phyloP scores from a whole-genome alignment of 441 rosid species.

The Populus hybrid region DNA sequence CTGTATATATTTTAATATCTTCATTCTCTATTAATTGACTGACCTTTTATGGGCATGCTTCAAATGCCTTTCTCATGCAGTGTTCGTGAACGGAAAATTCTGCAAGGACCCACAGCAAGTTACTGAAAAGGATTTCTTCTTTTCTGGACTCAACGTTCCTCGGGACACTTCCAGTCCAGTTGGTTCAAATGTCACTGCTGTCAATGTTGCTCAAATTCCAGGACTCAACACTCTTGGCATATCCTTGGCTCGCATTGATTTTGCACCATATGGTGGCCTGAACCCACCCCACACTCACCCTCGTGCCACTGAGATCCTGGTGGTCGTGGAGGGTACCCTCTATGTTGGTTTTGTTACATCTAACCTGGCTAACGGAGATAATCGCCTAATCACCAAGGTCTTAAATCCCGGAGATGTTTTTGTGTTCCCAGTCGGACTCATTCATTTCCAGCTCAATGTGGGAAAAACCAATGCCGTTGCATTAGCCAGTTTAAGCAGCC shows the following conservation, averaged over 20 bases:
- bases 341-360: background rate
- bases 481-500: no score
- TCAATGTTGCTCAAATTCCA: background rate
- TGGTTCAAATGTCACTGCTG: background rate
- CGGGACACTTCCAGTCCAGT: background rate
- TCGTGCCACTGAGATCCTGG: constrained; percentile 34
- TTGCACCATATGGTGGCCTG: constrained; percentile 35
- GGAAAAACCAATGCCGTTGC: no score
- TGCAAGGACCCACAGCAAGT: background rate
- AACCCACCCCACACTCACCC: constrained; percentile 25
- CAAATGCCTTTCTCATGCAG: background rate
- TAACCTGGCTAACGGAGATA: background rate
- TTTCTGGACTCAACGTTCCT: background rate
- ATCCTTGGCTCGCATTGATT: constrained; percentile 45
- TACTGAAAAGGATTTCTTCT: background rate
- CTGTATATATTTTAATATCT: no score
- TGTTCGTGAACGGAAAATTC: background rate
- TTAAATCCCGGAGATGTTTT: constrained; percentile 36
- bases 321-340: constrained; percentile 33
- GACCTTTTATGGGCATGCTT: no score
- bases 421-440: constrained; percentile 25
- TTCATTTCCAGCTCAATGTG: no score
- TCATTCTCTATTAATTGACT: no score
- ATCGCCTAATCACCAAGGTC: constrained; percentile 18
- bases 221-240: constrained; percentile 29